These are phyloP conservation scores for Chaetomium globosum DNA, from an alignment of 2,329 filamentous ascomycete genomes.

Conservation along the genomic window DNA sequence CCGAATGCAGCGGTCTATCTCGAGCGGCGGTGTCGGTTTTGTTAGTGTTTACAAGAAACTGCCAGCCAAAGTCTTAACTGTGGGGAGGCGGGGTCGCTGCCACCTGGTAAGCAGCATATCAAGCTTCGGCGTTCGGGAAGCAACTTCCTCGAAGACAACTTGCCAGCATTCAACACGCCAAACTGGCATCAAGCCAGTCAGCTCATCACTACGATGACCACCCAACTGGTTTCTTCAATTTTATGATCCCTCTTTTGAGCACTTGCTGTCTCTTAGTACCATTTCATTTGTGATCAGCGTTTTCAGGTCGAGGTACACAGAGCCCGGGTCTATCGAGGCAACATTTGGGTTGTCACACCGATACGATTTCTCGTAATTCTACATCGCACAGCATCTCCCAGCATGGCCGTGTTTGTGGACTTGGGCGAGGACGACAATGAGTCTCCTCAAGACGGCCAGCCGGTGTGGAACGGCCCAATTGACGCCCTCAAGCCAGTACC, in stretches of 20 bases:
- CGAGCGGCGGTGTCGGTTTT: neutral
- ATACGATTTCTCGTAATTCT: neutral
- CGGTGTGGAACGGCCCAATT: constrained; percentile 20
- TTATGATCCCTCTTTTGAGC: constrained; percentile 17
- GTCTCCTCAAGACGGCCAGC: constrained; percentile 34
- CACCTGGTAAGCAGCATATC: neutral
- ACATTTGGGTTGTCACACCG: neutral
- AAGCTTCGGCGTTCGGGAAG: constrained; percentile 5
- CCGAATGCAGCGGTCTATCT: constrained; percentile 14
- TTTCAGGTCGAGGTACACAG: neutral
- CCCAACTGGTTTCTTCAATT: constrained; percentile 9
- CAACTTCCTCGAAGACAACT: constrained; percentile 6
- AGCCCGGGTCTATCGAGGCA: neutral
- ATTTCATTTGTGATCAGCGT: neutral
- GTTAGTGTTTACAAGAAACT: neutral
- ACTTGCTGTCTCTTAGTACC: neutral
- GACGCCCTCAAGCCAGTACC: constrained; percentile 35
- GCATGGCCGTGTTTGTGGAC: constrained; percentile 43
- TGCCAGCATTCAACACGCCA: neutral
- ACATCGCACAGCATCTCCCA: constrained; percentile 14
- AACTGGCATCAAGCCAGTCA: constrained; percentile 24
- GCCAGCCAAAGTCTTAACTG: constrained; percentile 1
- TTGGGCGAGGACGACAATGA: constrained; percentile 41
- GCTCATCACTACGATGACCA: constrained; percentile 23
- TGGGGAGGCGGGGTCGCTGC: constrained; percentile 7